Evolutionary conservation across 2,329 filamentous ascomycete species (phyloP).

Genomic region (Ophiocordyceps camponoti-rufipedis): DNA sequence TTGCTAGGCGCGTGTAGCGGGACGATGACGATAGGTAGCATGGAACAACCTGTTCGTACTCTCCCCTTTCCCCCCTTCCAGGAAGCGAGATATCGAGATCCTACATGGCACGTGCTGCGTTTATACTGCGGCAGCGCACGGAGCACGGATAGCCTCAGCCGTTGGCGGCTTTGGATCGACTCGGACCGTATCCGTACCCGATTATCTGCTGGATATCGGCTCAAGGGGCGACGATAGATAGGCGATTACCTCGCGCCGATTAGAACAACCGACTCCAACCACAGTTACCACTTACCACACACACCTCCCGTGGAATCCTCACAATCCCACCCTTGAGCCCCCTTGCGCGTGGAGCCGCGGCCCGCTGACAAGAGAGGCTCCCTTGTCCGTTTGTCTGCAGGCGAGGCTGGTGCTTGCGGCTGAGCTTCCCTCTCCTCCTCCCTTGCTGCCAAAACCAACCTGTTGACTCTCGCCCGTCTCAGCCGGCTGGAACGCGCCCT

Average conservation of each 20-base stretch:
- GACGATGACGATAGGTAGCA: neutral
- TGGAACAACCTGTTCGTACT: too few relatives aligned
- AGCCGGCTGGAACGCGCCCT: constrained; percentile 2
- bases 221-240: neutral
- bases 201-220: neutral
- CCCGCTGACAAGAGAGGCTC: neutral
- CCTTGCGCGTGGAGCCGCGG: neutral
- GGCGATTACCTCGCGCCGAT: neutral
- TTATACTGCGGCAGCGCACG: neutral
- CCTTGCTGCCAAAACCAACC: neutral
- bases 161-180: neutral
- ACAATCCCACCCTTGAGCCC: neutral
- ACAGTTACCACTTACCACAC: too few relatives aligned
- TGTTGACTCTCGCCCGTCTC: neutral
- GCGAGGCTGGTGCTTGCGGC: neutral
- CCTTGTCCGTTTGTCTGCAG: neutral
- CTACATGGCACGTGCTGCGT: neutral
- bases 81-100: neutral
- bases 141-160: neutral
- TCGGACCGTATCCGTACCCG: neutral
- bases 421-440: neutral
- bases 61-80: neutral
- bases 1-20: neutral
- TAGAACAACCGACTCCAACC: too few relatives aligned
- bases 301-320: too few relatives aligned